Base-by-base conservation (phyloP, 2,329 filamentous ascomycete genomes). In the Emydomyces testavorans region DNA sequence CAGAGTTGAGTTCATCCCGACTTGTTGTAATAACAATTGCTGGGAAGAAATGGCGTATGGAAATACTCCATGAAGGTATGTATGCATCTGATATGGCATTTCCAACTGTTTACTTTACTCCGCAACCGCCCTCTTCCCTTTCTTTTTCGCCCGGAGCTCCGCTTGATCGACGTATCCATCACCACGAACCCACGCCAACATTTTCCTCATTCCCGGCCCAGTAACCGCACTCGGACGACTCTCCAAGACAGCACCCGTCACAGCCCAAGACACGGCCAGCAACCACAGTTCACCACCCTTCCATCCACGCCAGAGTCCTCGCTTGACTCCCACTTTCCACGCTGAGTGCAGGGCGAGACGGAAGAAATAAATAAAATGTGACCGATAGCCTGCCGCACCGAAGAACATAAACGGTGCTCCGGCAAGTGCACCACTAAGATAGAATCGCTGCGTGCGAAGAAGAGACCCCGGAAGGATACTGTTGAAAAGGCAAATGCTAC, bases 241-340 rank as follows among this genome's bases (percentile, higher is more conserved):
- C 69, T 93, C 85, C 59, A 90, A 86, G 1, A 92, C 78, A 6
- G 78, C 77, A 48, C 88, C 86, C 15, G 89, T 79, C 15, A 89
- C 65, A 57, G 85, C 85, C 66, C 94, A 72, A 40, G 86, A 84
- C 15, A 79, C 65, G 13, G 90, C 83, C 60, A 96, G 89, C 2
- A 96, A 70, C 69, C 83, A 77, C 4, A 95, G 78, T 65, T 96
- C 90, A 0, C 88, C 88, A 31, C 85, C 84, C 58, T 76, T 78
- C 62, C 92, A 75, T 8, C 85, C 85, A 54, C 76, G 79, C 87
- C 90, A 94, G 79, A 87, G 87, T 1, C 86, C 77, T 28, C 82
- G 73, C 78, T 96, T 96, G 48, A 84, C 78, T n/a, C 89, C 88
- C 0, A 94, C 86, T 71, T 94, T 94, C 86, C 88, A 96, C 38